Evolutionary conservation across 116 monocot species (phyloP).

Genomic region (Dioscorea cayenensis): DNA sequence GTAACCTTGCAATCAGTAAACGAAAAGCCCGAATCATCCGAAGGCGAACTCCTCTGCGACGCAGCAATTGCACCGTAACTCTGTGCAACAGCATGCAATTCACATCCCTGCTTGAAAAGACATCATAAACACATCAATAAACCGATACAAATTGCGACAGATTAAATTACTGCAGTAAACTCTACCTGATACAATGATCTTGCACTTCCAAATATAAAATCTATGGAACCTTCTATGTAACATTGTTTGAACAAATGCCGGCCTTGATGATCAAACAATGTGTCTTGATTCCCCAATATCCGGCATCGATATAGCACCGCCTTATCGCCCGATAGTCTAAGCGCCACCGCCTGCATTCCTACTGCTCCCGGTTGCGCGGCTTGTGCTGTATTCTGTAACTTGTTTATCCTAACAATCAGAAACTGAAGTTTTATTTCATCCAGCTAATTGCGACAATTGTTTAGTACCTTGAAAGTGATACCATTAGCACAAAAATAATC

Average conservation of each 20-base stretch:
- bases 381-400: slow-evolving; percentile 62
- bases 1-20: slow-evolving; percentile 53
- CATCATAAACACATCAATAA: background rate
- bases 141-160: background rate
- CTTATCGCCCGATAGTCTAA: slow-evolving; percentile 81
- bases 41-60: slow-evolving; percentile 67
- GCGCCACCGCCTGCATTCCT: slow-evolving; percentile 88
- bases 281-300: slow-evolving; percentile 75
- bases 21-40: slow-evolving; percentile 74
- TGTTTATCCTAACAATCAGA: background rate
- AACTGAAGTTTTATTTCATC: background rate
- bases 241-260: slow-evolving; percentile 75
- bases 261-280: slow-evolving; percentile 80
- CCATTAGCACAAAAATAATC: slow-evolving; percentile 80
- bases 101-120: slow-evolving; percentile 42
- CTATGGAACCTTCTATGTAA: slow-evolving; percentile 83
- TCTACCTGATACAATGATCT: slow-evolving; percentile 58
- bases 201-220: slow-evolving; percentile 69
- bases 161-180: background rate
- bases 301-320: slow-evolving; percentile 57
- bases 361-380: slow-evolving; percentile 44
- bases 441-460: background rate
- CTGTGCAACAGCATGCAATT: slow-evolving; percentile 41
- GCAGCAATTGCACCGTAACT: slow-evolving; percentile 81
- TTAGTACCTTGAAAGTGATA: slow-evolving; percentile 76